Evolutionary conservation across 495 filamentous ascomycete genomes (phyloP), one percentile per base, ranked within the genome.

Genomic region (Hypoxylon crocopeplum): DNA sequence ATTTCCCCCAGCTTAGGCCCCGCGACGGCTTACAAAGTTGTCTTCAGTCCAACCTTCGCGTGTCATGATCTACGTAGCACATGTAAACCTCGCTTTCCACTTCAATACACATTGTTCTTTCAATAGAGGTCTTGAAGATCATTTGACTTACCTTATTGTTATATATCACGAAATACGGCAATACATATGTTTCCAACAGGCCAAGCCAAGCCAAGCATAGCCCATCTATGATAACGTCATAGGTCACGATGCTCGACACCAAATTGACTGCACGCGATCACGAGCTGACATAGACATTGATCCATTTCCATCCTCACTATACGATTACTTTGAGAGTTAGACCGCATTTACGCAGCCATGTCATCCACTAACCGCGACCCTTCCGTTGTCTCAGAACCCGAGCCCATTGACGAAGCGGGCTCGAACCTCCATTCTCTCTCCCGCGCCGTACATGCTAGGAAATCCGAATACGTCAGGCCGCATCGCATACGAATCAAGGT

Each of bases 401-500:
- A 77, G 24, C 62, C 69, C 6, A 66, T 70, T 30, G 76, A 79
- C 21, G 42, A 68, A 11, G 53, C 63, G 11, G 71, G 70, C 15
- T 71, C 71, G 2, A 76, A 71, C 16, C 72, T 70, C 1, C 57
- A 75, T 48, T 79, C 77, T 1, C 75, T 84, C 16, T 79, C 80
- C 41, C 72, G 70, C 24, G 77, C 79, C 1, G 76, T 98, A 13
- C 82, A 85, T 68, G 86, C 87, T 8, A 79, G 94, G 34, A 84
- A 86, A 56, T 73, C 84, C 30, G 92, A 97, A 64, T 99, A 92
- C 68, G 87, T 86, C 7, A 82, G 81, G 10, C 81, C 85, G 24
- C 80, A 81, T 48, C 81, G 82, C 22, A 82, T 97, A 48, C 85
- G 84, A 50, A 82, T 98, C 62, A 97, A 96, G 66, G 78, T 97